Conservation (phyloP, 139 green algal species). For the Volvox africanus region DNA sequence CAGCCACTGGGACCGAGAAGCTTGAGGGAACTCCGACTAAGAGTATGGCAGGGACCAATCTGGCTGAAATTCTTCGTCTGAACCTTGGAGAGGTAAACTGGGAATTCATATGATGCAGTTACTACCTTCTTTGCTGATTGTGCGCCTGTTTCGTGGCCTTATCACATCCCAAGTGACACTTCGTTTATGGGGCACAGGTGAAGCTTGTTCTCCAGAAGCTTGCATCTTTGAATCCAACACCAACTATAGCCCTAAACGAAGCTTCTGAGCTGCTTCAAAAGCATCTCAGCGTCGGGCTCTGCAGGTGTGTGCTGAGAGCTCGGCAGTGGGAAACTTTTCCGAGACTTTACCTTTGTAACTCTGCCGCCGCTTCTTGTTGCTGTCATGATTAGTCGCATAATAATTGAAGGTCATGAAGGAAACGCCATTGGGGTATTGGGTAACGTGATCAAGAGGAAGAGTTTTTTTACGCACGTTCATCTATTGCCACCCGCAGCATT, state of each 20-base stretch:
- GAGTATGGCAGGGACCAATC: conserved; percentile 27
- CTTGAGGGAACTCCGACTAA: conserved; percentile 1
- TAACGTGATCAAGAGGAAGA: no score
- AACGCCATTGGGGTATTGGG: no score
- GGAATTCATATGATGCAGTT: background rate
- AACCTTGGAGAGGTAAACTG: conserved; percentile 60
- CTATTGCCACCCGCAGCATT: conserved; percentile 56
- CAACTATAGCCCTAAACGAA: conserved; percentile 70
- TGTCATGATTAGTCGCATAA: no score
- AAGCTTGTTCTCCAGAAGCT: conserved; percentile 74
- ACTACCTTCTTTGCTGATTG: background rate
- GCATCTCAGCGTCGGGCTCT: conserved; percentile 64
- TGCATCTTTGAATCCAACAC: conserved; percentile 64
- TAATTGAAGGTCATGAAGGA: no score
- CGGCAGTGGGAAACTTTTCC: background rate
- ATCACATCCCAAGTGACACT: background rate
- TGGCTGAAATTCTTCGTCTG: conserved; percentile 57
- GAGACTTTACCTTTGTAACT: background rate
- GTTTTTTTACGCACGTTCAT: no score
- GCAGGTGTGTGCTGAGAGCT: conserved; percentile 55
- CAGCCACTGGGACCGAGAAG: background rate
- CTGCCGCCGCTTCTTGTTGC: no score
- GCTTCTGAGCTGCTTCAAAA: conserved; percentile 72
- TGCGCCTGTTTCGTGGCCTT: background rate
- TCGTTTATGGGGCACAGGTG: conserved; percentile 48